Evolutionary conservation across 73 alveolate species (phyloP).

Genomic region (Halteria grandinella): DNA sequence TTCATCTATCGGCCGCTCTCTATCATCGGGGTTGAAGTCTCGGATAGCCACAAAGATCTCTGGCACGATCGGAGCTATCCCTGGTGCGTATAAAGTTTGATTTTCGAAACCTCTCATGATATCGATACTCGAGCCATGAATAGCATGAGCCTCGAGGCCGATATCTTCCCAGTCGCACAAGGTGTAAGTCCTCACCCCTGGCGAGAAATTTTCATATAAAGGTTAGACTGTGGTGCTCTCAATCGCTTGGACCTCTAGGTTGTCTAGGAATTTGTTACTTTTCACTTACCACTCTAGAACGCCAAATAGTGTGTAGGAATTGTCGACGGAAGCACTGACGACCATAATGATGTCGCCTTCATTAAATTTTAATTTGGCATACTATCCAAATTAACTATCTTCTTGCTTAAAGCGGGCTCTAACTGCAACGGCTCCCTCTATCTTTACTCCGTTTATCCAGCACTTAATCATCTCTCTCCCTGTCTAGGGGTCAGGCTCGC

Average conservation of each 20-base stretch:
- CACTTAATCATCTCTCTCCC: neutral
- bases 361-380: neutral
- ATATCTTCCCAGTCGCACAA: constrained; percentile 24
- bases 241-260: constrained; percentile 2
- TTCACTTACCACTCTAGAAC: neutral
- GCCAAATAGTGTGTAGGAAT: constrained; percentile 39
- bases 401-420: constrained; percentile 16
- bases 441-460: constrained; percentile 15
- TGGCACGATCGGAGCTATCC: neutral
- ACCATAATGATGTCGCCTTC: neutral
- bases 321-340: constrained; percentile 37
- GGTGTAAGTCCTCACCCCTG: constrained; percentile 6
- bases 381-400: neutral
- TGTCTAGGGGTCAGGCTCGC: neutral
- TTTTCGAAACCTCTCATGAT: too few species aligned
- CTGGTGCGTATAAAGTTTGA: neutral
- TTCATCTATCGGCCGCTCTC: neutral
- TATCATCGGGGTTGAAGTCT: constrained; percentile 39
- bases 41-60: constrained; percentile 25
- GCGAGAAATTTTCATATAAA: neutral
- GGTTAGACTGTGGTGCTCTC: constrained; percentile 31
- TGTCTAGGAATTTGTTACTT: neutral
- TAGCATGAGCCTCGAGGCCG: neutral
- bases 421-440: neutral
- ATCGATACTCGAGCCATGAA: neutral